These are phyloP conservation scores for Calonectria pauciramosa DNA, from an alignment of 2,329 filamentous ascomycete species.

Conservation along the genomic window DNA sequence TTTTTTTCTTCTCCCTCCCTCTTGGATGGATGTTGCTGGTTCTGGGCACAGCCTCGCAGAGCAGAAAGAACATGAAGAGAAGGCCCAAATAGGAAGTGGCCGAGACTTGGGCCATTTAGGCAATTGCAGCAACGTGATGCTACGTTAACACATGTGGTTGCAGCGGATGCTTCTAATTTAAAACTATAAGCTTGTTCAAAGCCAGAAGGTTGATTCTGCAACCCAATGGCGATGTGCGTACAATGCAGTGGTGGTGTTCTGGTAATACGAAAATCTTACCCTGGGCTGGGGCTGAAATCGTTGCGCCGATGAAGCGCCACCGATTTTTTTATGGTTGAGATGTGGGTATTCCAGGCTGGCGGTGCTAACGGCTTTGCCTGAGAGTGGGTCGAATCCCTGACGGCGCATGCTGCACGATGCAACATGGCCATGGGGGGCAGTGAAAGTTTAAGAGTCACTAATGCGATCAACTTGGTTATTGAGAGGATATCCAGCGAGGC, in stretches of 20 bases:
- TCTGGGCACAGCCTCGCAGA: neutral
- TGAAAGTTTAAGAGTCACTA: neutral
- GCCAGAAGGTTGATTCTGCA: neutral
- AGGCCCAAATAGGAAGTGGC: neutral
- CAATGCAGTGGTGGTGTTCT: neutral
- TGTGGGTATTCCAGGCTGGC: neutral
- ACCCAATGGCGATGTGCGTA: no score
- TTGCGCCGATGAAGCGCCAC: neutral
- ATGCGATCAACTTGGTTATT: neutral
- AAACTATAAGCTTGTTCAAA: neutral
- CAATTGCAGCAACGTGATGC: neutral
- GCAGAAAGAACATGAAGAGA: neutral
- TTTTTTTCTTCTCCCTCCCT: neutral
- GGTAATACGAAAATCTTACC: neutral
- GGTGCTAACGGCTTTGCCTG: neutral
- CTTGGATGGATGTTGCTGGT: neutral
- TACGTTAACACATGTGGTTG: neutral
- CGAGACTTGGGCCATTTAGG: neutral
- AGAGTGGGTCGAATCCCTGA: neutral
- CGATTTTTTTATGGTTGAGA: neutral
- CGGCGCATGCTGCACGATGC: neutral
- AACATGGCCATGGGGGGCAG: neutral
- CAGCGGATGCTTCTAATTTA: neutral
- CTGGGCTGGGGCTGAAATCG: neutral
- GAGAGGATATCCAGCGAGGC: neutral